phyloP scores from a whole-genome alignment of 2,329 filamentous ascomycete genomes.

The Aspergillus hortae region DNA sequence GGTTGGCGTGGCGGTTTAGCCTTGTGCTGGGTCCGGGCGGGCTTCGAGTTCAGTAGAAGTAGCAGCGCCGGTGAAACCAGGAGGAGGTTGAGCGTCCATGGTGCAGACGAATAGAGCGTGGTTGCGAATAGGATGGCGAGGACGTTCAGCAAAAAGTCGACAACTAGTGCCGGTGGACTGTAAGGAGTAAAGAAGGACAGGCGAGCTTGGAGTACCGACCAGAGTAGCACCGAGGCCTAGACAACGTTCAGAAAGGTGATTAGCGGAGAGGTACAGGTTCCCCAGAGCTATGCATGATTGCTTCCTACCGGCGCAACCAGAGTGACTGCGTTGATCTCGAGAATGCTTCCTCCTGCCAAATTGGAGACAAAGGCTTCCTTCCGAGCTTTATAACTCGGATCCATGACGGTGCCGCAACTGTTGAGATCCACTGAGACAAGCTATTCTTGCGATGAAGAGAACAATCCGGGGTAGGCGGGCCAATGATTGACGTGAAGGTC shows the following conservation, averaged over 20 bases:
- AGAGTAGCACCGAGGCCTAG: conserved; percentile 77
- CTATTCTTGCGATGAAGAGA: not conserved
- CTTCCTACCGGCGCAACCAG: conserved; percentile 73
- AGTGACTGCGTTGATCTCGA: conserved; percentile 84
- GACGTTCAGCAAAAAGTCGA: conserved; percentile 88
- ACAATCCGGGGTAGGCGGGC: not conserved
- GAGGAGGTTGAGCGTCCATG: conserved; percentile 70
- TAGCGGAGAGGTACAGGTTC: not conserved
- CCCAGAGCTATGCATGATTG: not conserved
- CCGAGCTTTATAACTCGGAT: conserved; percentile 72
- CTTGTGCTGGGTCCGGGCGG: conserved; percentile 26
- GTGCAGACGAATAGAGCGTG: conserved; percentile 75
- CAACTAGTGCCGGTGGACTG: conserved; percentile 61
- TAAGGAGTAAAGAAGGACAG: conserved; percentile 80
- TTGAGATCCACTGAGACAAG: not conserved
- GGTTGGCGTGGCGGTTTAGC: conserved; percentile 31
- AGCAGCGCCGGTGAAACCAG: conserved; percentile 68
- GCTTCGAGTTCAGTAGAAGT: conserved; percentile 48
- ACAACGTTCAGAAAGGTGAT: not conserved
- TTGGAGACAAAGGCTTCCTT: conserved; percentile 97
- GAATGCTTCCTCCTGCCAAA: conserved; percentile 74
- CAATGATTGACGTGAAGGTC: not conserved
- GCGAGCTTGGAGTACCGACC: conserved; percentile 82
- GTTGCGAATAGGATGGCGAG: conserved; percentile 76
- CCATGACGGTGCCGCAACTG: conserved; percentile 22